Base-by-base conservation (phyloP, 2,329 filamentous ascomycete species). In the Calonectria crousiana region DNA sequence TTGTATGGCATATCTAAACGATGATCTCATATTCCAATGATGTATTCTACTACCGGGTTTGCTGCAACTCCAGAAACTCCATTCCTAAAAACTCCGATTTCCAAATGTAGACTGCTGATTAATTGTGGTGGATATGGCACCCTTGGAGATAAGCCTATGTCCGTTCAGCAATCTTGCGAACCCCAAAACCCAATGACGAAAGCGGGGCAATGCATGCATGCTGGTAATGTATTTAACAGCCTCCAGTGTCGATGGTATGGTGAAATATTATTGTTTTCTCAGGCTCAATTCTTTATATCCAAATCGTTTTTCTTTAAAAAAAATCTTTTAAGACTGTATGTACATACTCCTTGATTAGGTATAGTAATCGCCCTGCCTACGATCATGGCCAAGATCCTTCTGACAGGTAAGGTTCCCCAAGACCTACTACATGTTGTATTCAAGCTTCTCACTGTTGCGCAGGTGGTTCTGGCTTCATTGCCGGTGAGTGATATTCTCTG, bases 381-480 rank as follows among this genome's bases (percentile, higher is more conserved):
- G 81, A 77, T 58, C 71, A 79, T 85, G 82, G 76, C 78, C 64
- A 83, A 83, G 70, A 75, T 83, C 74, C 80, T 83, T 65, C 80
- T 83, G 44, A 83, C 82, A 72, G 82, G 82, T 82, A 62, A 66
- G 76, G n/a, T n/a, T n/a, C 38, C n/a, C 26, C 23, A 18, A 2
- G 66, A 20, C 18, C 23, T 6, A 38, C 26, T 18, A 26, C 41
- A 47, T 13, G 47, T 30, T 26, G 14, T 52, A 34, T 26, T 51
- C n/a, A 23, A 32, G n/a, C 16, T 58, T 32, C 69, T 81, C 49
- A 79, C 73, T 32, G 16, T 47, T 28, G 23, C 52, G 53, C 56
- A 84, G 83, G 83, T 75, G 83, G 83, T 49, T 84, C 83, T 38
- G 83, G 83, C 79, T 84, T 84, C 56, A 84, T 84, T 69, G 83